Conservation (phyloP, 2,329 filamentous ascomycete species). For the Metarhizium album region DNA sequence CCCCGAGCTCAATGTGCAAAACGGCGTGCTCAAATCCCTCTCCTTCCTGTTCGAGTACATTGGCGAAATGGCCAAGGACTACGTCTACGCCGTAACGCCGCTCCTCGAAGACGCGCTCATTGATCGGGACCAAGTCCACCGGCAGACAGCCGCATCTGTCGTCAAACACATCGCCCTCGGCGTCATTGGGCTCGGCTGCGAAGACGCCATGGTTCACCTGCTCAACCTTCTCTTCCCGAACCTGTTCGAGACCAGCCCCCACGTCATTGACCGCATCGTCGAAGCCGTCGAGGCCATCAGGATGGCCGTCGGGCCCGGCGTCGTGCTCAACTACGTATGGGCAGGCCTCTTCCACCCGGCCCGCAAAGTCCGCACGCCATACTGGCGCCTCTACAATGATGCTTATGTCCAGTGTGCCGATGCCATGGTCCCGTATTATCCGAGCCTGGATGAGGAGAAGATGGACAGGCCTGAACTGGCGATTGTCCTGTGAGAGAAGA, state of each 20-base stretch:
- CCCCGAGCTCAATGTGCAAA: conserved; percentile 96
- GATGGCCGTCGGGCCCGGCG: conserved; percentile 81
- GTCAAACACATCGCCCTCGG: conserved; percentile 97
- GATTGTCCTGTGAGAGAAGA: conserved; percentile 59
- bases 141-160: conserved; percentile 89
- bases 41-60: conserved; percentile 99
- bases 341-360: conserved; percentile 95
- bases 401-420: conserved; percentile 91
- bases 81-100: conserved; percentile 95
- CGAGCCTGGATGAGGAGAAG: conserved; percentile 70
- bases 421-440: conserved; percentile 94
- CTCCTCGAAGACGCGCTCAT: conserved; percentile 94
- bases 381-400: conserved; percentile 96
- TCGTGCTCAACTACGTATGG: conserved; percentile 98
- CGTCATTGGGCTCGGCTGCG: conserved; percentile 93
- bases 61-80: conserved; percentile 98
- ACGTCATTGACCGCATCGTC: conserved; percentile 96
- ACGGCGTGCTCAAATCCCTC: conserved; percentile 92
- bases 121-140: conserved; percentile 94
- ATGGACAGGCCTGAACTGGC: conserved; percentile 70
- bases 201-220: conserved; percentile 96
- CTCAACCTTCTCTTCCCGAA: conserved; percentile 96
- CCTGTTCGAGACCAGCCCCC: conserved; percentile 92
- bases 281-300: conserved; percentile 95
- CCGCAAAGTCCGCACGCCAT: conserved; percentile 84